Evolutionary conservation across 139 green algal species (phyloP).

Genomic region (Chlamydomonas schloesseri): DNA sequence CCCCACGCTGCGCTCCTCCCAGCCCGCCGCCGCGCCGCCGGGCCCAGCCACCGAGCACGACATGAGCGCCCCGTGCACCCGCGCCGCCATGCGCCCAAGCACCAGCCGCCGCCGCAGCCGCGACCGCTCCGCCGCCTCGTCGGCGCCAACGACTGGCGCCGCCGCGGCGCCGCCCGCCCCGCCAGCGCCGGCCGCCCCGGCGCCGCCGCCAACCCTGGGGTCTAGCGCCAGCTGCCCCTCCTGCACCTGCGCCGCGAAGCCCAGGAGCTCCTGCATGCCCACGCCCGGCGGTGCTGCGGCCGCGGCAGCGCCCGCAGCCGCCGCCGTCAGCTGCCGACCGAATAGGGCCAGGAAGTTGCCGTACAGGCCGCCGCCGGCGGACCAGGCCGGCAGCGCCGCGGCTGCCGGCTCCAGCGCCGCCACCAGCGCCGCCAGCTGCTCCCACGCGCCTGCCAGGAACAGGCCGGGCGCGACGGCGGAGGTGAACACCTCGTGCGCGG

Average conservation of each 20-base stretch:
- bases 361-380: constrained; percentile 34
- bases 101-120: constrained; percentile 49
- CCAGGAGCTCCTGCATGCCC: not conserved
- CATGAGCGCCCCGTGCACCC: constrained; percentile 22
- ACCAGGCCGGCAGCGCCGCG: constrained; percentile 10
- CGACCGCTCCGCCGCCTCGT: constrained; percentile 50
- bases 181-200: too few species aligned
- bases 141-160: not conserved
- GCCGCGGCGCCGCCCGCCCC: too few species aligned
- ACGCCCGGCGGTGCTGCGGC: not conserved
- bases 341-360: constrained; percentile 28
- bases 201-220: not conserved
- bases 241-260: constrained; percentile 26
- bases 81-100: constrained; percentile 8
- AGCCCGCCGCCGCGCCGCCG: not conserved
- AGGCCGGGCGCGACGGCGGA: constrained; percentile 8
- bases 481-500: constrained; percentile 56
- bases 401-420: not conserved
- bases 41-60: not conserved
- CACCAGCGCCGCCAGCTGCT: not conserved
- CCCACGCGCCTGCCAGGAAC: constrained; percentile 22
- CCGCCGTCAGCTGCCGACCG: constrained; percentile 12
- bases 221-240: not conserved
- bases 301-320: not conserved
- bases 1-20: not conserved